These are phyloP conservation scores for Entonaema liquescens DNA, from an alignment of 495 filamentous ascomycete genomes.

Conservation along the genomic window DNA sequence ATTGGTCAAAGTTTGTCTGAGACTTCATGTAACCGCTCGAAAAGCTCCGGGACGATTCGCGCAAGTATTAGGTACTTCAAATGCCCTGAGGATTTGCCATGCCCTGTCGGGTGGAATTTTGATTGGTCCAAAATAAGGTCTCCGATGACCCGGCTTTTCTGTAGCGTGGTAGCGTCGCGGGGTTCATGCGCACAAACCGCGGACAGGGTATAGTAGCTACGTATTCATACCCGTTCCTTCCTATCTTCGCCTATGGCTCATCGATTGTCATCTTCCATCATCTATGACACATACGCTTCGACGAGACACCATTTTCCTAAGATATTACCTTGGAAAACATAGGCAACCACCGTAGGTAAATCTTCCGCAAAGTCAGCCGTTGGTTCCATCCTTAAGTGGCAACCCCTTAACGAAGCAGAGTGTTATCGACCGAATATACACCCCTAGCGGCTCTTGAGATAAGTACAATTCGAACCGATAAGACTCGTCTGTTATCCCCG, in stretches of 20 bases:
- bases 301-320: neutral
- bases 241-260: constrained; percentile 10
- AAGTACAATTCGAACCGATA: constrained; percentile 13
- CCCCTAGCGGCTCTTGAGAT: constrained; percentile 2
- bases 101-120: constrained; percentile 16
- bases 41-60: neutral
- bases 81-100: constrained; percentile 28
- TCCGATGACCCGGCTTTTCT: constrained; percentile 24
- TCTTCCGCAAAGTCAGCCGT: neutral
- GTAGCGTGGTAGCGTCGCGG: constrained; percentile 25
- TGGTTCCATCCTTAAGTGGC: neutral
- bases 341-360: neutral
- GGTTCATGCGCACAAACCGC: constrained; percentile 29
- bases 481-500: constrained; percentile 1
- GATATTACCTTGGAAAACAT: neutral
- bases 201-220: constrained; percentile 3
- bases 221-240: constrained; percentile 4
- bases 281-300: constrained; percentile 6
- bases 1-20: neutral
- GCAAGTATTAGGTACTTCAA: neutral
- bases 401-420: neutral
- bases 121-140: constrained; percentile 23
- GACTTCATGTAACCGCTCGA: neutral
- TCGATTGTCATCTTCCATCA: neutral
- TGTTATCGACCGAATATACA: constrained; percentile 9